These are phyloP conservation scores for Debaryomyces maramus DNA, from an alignment of 805 yeast genomes.

Conservation along the genomic window DNA sequence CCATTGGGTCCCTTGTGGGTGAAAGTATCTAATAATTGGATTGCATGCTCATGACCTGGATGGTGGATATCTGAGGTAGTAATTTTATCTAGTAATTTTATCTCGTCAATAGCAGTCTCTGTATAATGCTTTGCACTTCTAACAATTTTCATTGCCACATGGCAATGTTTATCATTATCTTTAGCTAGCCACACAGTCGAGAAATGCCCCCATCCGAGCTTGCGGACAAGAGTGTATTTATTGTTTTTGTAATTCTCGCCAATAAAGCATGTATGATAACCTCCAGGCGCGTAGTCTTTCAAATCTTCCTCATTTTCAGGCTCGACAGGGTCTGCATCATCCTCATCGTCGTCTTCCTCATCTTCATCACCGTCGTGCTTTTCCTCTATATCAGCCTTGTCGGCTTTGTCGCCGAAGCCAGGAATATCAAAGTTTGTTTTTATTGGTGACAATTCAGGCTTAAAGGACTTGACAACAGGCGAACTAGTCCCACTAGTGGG, in stretches of 20 bases:
- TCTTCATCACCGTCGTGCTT: constrained; percentile 14
- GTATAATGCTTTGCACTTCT: constrained; percentile 88
- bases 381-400: constrained; percentile 4
- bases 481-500: constrained; percentile 34
- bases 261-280: constrained; percentile 90
- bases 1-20: constrained; percentile 90
- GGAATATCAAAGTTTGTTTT: constrained; percentile 32
- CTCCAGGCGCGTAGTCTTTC: constrained; percentile 87
- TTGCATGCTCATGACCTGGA: constrained; percentile 80
- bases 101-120: constrained; percentile 93
- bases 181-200: constrained; percentile 92
- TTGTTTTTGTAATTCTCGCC: constrained; percentile 82
- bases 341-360: constrained; percentile 27
- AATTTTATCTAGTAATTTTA: constrained; percentile 69
- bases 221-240: constrained; percentile 78
- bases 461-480: constrained; percentile 33
- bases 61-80: constrained; percentile 63
- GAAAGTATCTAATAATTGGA: constrained; percentile 79
- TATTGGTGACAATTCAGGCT: constrained; percentile 38
- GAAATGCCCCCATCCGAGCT: constrained; percentile 98
- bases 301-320: constrained; percentile 76
- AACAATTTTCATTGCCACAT: constrained; percentile 93
- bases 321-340: constrained; percentile 25
- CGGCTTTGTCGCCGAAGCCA: constrained; percentile 7
- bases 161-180: constrained; percentile 54